Conservation (phyloP, 169 alveolate genomes). For the Plasmodium reichenowi region DNA sequence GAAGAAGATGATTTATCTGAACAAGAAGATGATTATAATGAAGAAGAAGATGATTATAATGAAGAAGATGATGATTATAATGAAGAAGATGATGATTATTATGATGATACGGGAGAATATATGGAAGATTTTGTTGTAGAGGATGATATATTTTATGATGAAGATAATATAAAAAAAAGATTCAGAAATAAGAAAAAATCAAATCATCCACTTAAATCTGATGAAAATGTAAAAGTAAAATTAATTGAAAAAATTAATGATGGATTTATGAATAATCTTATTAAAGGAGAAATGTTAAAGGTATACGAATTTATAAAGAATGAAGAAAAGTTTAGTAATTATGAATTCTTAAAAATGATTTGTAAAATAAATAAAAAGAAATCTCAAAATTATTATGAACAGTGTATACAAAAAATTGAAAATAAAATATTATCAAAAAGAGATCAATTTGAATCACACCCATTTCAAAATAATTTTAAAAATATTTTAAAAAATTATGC, state of each 20-base stretch:
- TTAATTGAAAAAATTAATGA: constrained; percentile 32
- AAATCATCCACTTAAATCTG: not conserved
- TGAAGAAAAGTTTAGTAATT: constrained; percentile 53
- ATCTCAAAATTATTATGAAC: constrained; percentile 43
- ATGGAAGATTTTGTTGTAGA: not conserved
- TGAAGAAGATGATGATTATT: not conserved
- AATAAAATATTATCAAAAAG: constrained; percentile 70
- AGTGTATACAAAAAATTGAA: constrained; percentile 56
- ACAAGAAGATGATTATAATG: not conserved
- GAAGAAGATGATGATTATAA: not conserved
- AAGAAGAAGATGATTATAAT: not conserved
- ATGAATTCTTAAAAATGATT: constrained; percentile 65
- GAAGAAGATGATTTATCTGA: not conserved
- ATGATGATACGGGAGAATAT: not conserved
- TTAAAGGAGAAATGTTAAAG: constrained; percentile 46
- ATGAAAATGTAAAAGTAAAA: constrained; percentile 15
- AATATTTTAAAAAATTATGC: constrained; percentile 75
- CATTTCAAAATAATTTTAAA: constrained; percentile 64
- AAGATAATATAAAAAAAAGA: not conserved
- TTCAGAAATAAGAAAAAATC: no score
- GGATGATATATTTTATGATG: not conserved
- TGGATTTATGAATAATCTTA: constrained; percentile 25
- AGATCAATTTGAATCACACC: constrained; percentile 76
- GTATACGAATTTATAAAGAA: constrained; percentile 52
- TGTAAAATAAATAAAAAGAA: constrained; percentile 59